A percentile compares a stretch with the other conserved stretches of the same genome.
Evolutionary conservation across 257 asterid species (phyloP).

Genomic region (Scutellaria galericulata): DNA sequence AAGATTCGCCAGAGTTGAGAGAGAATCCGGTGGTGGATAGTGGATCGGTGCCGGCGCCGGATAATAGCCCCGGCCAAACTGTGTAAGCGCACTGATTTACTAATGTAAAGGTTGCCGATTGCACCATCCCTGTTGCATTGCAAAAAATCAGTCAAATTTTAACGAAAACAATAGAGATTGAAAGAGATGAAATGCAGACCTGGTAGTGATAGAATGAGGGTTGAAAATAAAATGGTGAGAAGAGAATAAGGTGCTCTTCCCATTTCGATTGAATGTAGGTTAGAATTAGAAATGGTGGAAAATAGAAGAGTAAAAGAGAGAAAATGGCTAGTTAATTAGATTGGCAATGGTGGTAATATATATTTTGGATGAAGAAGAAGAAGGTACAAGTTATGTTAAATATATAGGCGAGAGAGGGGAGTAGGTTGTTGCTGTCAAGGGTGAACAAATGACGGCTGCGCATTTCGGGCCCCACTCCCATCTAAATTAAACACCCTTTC

Average conservation of each 20-base stretch:
- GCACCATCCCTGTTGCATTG: conserved; percentile 36
- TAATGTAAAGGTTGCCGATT: conserved; percentile 64
- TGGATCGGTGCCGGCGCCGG: conserved; percentile 62
- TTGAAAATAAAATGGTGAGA: conserved; percentile 7
- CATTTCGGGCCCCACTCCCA: too few relatives aligned
- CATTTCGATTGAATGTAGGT: conserved; percentile 28
- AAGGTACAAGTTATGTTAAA: too few relatives aligned
- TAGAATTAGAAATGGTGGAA: not conserved
- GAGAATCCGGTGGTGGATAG: conserved; percentile 64
- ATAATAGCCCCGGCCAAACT: conserved; percentile 77
- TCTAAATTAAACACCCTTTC: too few relatives aligned
- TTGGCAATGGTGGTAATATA: not conserved
- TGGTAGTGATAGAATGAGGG: conserved; percentile 33
- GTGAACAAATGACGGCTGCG: too few relatives aligned
- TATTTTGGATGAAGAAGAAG: not conserved
- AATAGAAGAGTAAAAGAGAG: not conserved
- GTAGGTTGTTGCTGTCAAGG: too few relatives aligned
- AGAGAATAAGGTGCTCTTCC: not conserved
- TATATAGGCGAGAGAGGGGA: too few relatives aligned
- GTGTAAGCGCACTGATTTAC: conserved; percentile 64
- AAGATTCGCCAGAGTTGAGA: conserved; percentile 52
- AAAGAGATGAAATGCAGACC: conserved; percentile 29
- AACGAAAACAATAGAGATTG: too few relatives aligned
- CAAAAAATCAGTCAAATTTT: not conserved
- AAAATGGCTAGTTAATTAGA: conserved; percentile 30